Conservation (phyloP, 305 asterid species). For the Fraxinus paxiana region DNA sequence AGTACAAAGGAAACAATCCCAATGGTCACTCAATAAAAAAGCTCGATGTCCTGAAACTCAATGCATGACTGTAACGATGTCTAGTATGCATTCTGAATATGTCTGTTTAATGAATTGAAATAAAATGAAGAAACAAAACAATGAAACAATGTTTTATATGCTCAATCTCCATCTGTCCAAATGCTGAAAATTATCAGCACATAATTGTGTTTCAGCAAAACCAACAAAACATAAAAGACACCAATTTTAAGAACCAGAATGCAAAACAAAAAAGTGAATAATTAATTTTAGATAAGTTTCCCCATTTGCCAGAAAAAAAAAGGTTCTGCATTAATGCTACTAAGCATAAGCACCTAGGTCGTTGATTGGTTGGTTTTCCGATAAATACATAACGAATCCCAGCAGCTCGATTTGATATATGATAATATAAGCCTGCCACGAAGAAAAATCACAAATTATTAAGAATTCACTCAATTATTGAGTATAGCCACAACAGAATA, state of each 20-base stretch:
- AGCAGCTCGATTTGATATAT: constrained; percentile 84
- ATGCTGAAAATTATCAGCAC: neutral
- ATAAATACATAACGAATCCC: constrained; percentile 88
- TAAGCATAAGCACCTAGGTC: constrained; percentile 62
- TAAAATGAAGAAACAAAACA: neutral
- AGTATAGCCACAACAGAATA: constrained; percentile 13
- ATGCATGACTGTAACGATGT: neutral
- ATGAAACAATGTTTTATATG: neutral
- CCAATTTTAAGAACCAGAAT: neutral
- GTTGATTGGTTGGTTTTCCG: constrained; percentile 83
- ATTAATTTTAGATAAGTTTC: constrained; percentile 8
- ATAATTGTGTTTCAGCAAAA: constrained; percentile 7
- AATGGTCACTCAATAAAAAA: neutral
- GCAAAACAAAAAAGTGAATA: neutral
- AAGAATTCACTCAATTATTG: constrained; percentile 8
- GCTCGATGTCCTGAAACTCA: neutral
- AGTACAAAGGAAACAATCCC: neutral
- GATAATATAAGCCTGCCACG: constrained; percentile 75
- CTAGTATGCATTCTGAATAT: neutral
- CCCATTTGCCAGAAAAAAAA: neutral
- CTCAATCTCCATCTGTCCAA: neutral
- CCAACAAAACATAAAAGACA: neutral
- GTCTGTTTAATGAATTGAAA: neutral
- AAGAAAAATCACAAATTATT: constrained; percentile 18
- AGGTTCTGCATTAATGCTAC: neutral